Conservation (phyloP, 306 rosid species). For the Cucurbita moschata region DNA sequence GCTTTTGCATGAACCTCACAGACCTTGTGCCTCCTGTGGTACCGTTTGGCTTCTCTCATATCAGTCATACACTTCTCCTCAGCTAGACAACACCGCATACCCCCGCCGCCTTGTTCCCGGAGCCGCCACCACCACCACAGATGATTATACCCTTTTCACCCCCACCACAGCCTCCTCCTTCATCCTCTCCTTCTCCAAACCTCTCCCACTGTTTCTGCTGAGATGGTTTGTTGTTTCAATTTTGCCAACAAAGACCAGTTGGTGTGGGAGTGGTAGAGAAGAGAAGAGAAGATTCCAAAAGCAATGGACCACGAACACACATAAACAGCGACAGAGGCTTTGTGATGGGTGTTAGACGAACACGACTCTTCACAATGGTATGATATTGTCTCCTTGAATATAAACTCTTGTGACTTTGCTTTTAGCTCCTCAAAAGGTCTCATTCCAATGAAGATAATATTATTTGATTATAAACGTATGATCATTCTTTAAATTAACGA, state of each 20-base stretch:
- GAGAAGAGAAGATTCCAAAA: slow-evolving; percentile 4
- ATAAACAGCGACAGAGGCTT: neutral
- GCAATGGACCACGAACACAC: slow-evolving; percentile 35
- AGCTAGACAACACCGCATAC: slow-evolving; percentile 43
- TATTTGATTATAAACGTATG: no score
- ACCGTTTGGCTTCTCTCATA: slow-evolving; percentile 46
- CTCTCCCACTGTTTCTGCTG: neutral
- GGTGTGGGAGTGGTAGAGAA: neutral
- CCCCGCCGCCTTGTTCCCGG: slow-evolving; percentile 16
- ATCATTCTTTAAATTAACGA: no score
- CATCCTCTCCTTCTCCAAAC: slow-evolving; percentile 17
- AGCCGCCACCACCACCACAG: slow-evolving; percentile 3
- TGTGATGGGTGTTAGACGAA: no score
- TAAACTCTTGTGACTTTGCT: no score
- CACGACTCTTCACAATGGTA: no score
- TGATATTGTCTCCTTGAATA: no score
- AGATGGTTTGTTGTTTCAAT: slow-evolving; percentile 10
- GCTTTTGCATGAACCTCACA: slow-evolving; percentile 61
- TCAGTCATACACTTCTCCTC: slow-evolving; percentile 59
- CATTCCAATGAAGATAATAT: no score
- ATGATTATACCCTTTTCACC: slow-evolving; percentile 9
- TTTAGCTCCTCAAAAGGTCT: no score
- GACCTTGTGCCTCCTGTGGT: slow-evolving; percentile 52
- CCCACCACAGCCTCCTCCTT: slow-evolving; percentile 9
- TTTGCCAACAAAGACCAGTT: neutral